Conservation (phyloP, 768 basidiomycete species). For the Rhizopogon vinicolor region DNA sequence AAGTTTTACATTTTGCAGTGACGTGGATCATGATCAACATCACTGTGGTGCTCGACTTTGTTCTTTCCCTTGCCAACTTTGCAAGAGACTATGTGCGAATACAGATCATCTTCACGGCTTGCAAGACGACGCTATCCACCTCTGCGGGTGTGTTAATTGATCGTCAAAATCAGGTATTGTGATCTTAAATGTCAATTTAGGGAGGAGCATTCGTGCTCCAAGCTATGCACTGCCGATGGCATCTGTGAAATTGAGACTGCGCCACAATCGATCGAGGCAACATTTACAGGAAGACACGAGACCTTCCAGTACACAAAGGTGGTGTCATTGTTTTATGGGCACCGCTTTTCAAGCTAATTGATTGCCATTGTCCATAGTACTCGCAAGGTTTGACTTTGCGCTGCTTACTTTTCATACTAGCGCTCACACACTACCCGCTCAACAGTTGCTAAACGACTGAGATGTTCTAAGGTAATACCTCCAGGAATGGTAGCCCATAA, state of each 20-base stretch:
- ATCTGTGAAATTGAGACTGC: constrained; percentile 56
- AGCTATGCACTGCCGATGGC: constrained; percentile 39
- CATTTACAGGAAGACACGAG: constrained; percentile 55
- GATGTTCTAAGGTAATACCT: constrained; percentile 43
- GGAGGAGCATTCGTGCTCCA: constrained; percentile 45
- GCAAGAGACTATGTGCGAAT: constrained; percentile 46
- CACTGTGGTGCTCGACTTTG: constrained; percentile 49
- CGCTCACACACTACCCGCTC: too few relatives aligned
- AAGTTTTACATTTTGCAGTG: constrained; percentile 25
- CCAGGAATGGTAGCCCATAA: constrained; percentile 37
- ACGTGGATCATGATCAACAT: constrained; percentile 41
- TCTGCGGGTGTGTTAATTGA: constrained; percentile 45
- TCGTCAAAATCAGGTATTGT: not conserved
- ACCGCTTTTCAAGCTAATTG: not conserved
- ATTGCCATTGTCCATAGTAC: constrained; percentile 31
- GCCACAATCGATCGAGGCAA: constrained; percentile 57
- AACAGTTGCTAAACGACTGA: constrained; percentile 45
- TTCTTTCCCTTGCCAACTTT: constrained; percentile 50
- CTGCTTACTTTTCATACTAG: not conserved
- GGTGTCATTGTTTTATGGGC: not conserved
- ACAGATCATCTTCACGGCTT: constrained; percentile 52
- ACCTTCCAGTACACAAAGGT: constrained; percentile 67
- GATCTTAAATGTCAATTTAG: constrained; percentile 23
- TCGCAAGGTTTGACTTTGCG: constrained; percentile 38
- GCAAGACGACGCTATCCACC: constrained; percentile 34